Conservation (phyloP, 2,329 filamentous ascomycete genomes). For the Calonectria hawksworthii region DNA sequence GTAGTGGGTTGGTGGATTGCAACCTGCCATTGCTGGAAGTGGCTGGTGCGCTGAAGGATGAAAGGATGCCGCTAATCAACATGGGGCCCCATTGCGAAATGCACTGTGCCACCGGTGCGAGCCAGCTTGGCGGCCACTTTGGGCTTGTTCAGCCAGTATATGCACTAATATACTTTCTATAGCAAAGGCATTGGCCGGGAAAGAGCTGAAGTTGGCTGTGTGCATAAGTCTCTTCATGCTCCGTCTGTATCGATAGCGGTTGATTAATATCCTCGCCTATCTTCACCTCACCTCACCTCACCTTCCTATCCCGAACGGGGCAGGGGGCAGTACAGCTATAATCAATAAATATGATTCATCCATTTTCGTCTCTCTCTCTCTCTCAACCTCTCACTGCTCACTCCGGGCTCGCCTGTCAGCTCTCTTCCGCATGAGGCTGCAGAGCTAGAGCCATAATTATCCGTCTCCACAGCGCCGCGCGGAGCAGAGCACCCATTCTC, state of each 20-base stretch:
- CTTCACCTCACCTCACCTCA: neutral
- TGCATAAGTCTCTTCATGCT: conserved; percentile 3
- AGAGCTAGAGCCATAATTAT: conserved; percentile 3
- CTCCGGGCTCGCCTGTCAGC: neutral
- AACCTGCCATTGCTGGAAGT: conserved; percentile 3
- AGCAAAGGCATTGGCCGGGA: neutral
- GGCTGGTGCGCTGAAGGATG: conserved; percentile 2
- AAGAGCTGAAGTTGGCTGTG: neutral
- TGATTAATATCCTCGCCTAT: neutral
- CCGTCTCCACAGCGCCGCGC: neutral
- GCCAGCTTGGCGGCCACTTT: neutral
- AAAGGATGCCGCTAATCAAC: neutral
- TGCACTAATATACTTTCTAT: neutral
- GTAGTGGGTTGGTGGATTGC: neutral
- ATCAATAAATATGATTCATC: neutral
- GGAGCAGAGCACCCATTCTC: neutral
- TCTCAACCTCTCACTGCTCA: neutral
- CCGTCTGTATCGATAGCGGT: neutral
- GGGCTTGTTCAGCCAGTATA: neutral
- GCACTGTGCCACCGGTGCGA: neutral
- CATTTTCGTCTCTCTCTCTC: neutral
- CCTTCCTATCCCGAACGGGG: neutral
- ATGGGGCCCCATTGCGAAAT: neutral
- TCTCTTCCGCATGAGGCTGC: neutral
- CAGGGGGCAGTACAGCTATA: neutral